Evolutionary conservation across 495 filamentous ascomycete genomes (phyloP), one percentile per base, ranked within the genome.

Genomic region (Hypoxylon intermedium): DNA sequence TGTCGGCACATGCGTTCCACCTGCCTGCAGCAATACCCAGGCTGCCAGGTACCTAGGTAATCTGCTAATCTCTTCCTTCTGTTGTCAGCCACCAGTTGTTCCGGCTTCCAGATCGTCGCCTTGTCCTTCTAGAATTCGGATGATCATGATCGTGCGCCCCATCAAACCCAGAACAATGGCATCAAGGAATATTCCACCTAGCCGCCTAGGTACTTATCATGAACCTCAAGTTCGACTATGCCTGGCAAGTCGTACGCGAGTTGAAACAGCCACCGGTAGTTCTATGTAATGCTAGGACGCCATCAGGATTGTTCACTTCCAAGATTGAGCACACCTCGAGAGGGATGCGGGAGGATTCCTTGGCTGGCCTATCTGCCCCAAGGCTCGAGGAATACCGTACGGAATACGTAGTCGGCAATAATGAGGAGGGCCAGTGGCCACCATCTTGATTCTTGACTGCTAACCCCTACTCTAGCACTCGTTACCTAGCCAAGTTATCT

Each of bases 281-380:
- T 26, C 3, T 26, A 7, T 26, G 42, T 40, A 16, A 50, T 38
- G 13, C 44, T 19, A 30, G 12, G 9, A 38, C n/a, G 5, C 18
- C 44, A 9, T 49, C 24, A 48, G 50, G 33, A 42, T 43, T 24
- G 11, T 30, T 19, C 30, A 58, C 40, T 46, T 20, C 26, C 30
- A 21, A 20, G 26, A 28, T 6, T 26, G 13, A 41, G 7, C 9
- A 9, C 41, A 47, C 54, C 57, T 30, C 54, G 48, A 55, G 12
- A 65, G 55, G 44, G 50, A 38, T 36, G 55, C 55, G 43, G 55
- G 38, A 65, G 61, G 61, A 65, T 59, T 55, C 34, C 55, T 64
- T 44, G 54, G 43, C 54, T 44, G 21, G 40, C 42, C 34, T 58
- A 30, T 44, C 37, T n/a, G n/a, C n/a, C n/a, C n/a, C n/a, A n/a